These are phyloP conservation scores for Dipodascopsis uninucleata DNA, from an alignment of 805 yeast genomes.

Conservation along the genomic window DNA sequence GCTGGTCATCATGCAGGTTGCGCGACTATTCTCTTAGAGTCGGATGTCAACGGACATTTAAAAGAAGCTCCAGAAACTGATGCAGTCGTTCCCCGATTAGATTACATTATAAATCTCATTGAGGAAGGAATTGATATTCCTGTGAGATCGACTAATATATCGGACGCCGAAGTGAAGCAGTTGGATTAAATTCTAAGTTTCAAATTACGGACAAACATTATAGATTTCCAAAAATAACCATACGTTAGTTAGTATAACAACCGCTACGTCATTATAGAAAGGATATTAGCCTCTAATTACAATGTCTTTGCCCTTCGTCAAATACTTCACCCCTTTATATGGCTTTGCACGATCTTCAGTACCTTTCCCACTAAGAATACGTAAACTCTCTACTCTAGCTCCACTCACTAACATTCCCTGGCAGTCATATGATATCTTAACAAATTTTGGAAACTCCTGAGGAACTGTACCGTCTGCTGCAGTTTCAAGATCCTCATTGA, in stretches of 20 bases:
- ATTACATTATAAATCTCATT: constrained; percentile 22
- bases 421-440: constrained; percentile 52
- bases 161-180: constrained; percentile 10
- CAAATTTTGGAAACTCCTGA: constrained; percentile 41
- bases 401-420: constrained; percentile 77
- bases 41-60: constrained; percentile 49
- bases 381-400: constrained; percentile 60
- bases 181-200: constrained; percentile 7
- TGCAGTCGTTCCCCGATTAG: constrained; percentile 19
- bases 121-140: constrained; percentile 21
- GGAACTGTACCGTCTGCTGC: constrained; percentile 24
- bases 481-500: constrained; percentile 30
- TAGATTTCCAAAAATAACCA: too few species aligned
- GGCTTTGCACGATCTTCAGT: constrained; percentile 63
- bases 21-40: constrained; percentile 51
- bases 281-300: constrained; percentile 44
- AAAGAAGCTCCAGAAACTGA: constrained; percentile 37
- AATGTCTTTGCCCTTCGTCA: constrained; percentile 60
- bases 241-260: too few species aligned
- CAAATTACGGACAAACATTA: too few species aligned
- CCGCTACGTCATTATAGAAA: too few species aligned
- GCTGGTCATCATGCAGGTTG: constrained; percentile 65
- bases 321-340: constrained; percentile 86
- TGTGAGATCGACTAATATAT: constrained; percentile 9
- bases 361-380: constrained; percentile 56